A percentile compares a stretch with the other conserved stretches of the same genome.
These are phyloP conservation scores for Austroboletus eburneus DNA, from an alignment of 768 basidiomycete genomes.

Conservation along the genomic window DNA sequence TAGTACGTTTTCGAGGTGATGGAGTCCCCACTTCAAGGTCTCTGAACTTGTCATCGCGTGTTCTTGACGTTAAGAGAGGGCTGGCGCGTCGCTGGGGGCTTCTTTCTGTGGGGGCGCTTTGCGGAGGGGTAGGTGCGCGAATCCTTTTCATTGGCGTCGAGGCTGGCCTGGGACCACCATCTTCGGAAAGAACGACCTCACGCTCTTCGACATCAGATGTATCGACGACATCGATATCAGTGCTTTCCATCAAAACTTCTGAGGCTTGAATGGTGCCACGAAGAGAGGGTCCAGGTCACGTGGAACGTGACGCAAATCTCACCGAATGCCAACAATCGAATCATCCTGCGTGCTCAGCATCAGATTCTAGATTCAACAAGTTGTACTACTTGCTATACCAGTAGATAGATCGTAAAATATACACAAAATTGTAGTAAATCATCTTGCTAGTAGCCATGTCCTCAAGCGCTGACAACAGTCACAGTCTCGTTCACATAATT, in stretches of 20 bases:
- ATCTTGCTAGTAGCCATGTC: too few relatives aligned
- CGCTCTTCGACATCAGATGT: constrained; percentile 64
- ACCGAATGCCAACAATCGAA: too few relatives aligned
- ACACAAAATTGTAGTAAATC: too few relatives aligned
- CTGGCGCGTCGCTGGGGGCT: not conserved
- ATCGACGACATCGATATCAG: constrained; percentile 51
- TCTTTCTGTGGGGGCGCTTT: not conserved
- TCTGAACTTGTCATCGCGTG: constrained; percentile 2
- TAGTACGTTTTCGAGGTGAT: constrained; percentile 38
- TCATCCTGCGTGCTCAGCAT: too few relatives aligned
- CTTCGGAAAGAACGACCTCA: constrained; percentile 32
- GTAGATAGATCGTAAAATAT: too few relatives aligned
- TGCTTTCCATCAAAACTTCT: constrained; percentile 15
- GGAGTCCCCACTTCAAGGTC: constrained; percentile 9
- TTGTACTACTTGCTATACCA: too few relatives aligned
- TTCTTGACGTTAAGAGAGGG: not conserved
- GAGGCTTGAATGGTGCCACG: not conserved
- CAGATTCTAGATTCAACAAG: too few relatives aligned
- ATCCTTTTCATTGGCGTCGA: not conserved
- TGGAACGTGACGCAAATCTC: too few relatives aligned
- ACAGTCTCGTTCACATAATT: too few relatives aligned
- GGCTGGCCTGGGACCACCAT: not conserved
- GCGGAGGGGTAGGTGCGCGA: not conserved
- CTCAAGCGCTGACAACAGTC: too few relatives aligned
- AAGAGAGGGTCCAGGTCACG: too few relatives aligned